Conservation (phyloP, 441 rosid genomes). For the Flueggea neowawraea region DNA sequence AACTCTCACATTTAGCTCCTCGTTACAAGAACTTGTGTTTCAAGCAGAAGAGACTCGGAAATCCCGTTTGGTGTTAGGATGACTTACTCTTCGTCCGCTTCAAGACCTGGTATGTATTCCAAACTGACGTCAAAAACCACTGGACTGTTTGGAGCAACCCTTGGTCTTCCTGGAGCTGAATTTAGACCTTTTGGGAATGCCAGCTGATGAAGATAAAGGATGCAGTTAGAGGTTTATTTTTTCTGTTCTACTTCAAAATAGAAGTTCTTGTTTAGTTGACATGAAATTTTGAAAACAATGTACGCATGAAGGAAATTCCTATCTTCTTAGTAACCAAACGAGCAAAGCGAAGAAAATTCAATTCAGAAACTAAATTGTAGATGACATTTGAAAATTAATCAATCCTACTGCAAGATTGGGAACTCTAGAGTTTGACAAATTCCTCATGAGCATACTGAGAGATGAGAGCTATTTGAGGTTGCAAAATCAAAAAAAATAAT, state of each 20-base stretch:
- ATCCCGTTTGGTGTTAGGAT: neutral
- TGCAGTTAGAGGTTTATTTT: no score
- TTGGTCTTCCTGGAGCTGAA: slow-evolving; percentile 97
- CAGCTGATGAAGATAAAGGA: slow-evolving; percentile 40
- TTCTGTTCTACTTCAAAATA: no score
- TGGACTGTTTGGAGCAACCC: slow-evolving; percentile 91
- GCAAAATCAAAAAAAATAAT: no score
- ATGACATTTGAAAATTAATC: no score
- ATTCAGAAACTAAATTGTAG: no score
- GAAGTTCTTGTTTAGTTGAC: no score
- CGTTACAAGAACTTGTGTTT: neutral
- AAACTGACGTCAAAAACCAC: slow-evolving; percentile 86
- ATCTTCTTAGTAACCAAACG: neutral
- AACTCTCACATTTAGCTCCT: neutral
- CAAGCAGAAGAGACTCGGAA: neutral
- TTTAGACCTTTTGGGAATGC: slow-evolving; percentile 86
- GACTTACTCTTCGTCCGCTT: slow-evolving; percentile 52
- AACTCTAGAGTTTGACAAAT: no score
- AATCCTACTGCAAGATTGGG: no score
- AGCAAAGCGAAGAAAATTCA: neutral
- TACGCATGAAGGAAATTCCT: neutral
- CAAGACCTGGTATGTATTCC: slow-evolving; percentile 93
- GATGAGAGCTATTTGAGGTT: no score
- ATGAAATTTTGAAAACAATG: neutral
- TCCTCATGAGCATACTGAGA: no score